Conservation (phyloP, 257 asterid species). For the Ophiorrhiza pumila region DNA sequence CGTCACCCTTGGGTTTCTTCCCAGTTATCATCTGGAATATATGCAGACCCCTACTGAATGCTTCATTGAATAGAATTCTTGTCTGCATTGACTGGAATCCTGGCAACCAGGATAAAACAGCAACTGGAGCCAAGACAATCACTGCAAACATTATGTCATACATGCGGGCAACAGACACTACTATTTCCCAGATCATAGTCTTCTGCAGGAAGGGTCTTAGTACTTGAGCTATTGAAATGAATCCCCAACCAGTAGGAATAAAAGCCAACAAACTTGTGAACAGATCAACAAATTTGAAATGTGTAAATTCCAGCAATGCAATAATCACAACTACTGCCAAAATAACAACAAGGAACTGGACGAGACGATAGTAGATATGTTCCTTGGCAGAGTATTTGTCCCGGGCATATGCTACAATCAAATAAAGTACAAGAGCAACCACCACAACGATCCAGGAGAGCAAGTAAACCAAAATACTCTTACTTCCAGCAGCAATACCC, state of each 20-base stretch:
- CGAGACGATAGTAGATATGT: slow-evolving; percentile 95
- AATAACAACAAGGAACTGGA: slow-evolving; percentile 85
- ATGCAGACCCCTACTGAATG: slow-evolving; percentile 94
- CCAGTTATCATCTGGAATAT: slow-evolving; percentile 94
- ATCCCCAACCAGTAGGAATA: slow-evolving; percentile 96
- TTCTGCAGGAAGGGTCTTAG: slow-evolving; percentile 64
- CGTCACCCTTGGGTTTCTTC: slow-evolving; percentile 65
- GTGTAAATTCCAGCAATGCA: slow-evolving; percentile 67
- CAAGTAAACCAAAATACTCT: slow-evolving; percentile 78
- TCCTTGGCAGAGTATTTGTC: slow-evolving; percentile 86
- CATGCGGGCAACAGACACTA: slow-evolving; percentile 74
- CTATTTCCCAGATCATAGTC: slow-evolving; percentile 63
- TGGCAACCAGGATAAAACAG: slow-evolving; percentile 91
- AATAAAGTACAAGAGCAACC: slow-evolving; percentile 61
- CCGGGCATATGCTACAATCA: slow-evolving; percentile 70
- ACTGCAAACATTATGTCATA: slow-evolving; percentile 93
- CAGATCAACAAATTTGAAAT: slow-evolving; percentile 63
- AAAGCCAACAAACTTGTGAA: slow-evolving; percentile 90
- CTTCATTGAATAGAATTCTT: slow-evolving; percentile 91
- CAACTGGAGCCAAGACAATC: slow-evolving; percentile 81
- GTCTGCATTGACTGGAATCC: slow-evolving; percentile 99
- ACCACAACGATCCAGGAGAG: slow-evolving; percentile 86
- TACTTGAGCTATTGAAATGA: slow-evolving; percentile 78
- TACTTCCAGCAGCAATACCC: slow-evolving; percentile 80
- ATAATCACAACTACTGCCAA: slow-evolving; percentile 53